Evolutionary conservation across 1,284 basidiomycete species (phyloP).

Genomic region (Xanthoconium separans): DNA sequence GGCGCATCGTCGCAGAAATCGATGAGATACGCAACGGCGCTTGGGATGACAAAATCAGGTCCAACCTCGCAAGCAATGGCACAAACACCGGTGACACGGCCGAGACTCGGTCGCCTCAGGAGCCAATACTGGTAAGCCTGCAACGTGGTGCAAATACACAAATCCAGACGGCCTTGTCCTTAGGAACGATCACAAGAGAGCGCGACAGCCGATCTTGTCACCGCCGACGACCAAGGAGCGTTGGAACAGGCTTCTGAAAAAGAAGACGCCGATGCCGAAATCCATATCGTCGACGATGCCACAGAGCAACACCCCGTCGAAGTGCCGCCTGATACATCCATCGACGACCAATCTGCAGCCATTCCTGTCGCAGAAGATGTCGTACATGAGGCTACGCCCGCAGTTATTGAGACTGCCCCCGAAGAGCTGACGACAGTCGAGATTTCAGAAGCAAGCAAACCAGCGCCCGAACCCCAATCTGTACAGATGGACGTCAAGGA

Average conservation of each 20-base stretch:
- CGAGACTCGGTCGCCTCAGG: conserved; percentile 5
- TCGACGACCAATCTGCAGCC: conserved; percentile 7
- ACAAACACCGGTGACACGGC: conserved; percentile 10
- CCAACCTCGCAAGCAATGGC: conserved; percentile 36
- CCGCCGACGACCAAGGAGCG: conserved; percentile 1
- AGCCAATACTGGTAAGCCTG: conserved; percentile 13
- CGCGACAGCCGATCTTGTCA: conserved; percentile 1
- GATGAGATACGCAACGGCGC: conserved; percentile 71
- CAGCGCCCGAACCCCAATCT: conserved; percentile 7
- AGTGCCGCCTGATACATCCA: neutral
- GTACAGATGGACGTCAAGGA: conserved; percentile 22
- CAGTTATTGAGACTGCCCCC: conserved; percentile 4
- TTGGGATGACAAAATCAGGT: conserved; percentile 58
- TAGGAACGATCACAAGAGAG: conserved; percentile 16
- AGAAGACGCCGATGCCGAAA: conserved; percentile 1
- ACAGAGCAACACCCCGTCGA: conserved; percentile 1
- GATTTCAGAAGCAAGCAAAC: conserved; percentile 6
- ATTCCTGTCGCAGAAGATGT: conserved; percentile 18
- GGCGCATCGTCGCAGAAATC: conserved; percentile 64
- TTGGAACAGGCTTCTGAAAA: conserved; percentile 1
- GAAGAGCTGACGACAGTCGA: conserved; percentile 14
- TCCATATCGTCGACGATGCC: conserved; percentile 4
- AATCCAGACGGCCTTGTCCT: neutral
- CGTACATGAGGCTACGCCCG: conserved; percentile 3
- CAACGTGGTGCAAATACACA: neutral